Conservation (phyloP, 2,329 filamentous ascomycete species). For the Davidsoniella australis region DNA sequence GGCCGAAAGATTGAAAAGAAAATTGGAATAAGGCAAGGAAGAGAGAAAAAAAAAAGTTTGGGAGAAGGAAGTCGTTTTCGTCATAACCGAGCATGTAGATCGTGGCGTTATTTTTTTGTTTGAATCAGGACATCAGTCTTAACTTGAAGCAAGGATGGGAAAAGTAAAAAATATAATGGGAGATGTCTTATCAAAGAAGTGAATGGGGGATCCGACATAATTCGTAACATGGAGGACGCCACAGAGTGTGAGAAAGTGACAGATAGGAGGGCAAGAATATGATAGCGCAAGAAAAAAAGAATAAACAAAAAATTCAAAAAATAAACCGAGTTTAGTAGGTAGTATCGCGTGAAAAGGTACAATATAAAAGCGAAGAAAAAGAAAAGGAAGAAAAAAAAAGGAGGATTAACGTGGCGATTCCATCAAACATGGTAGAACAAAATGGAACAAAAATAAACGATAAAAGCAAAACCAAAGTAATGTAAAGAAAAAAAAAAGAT, state of each 20-base stretch:
- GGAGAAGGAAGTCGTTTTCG: slow-evolving; percentile 1
- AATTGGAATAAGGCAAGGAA: background rate
- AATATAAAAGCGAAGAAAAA: background rate
- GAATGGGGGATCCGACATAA: slow-evolving; percentile 11
- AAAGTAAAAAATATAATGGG: too few species aligned
- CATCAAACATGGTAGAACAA: slow-evolving; percentile 6
- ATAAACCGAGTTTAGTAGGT: slow-evolving; percentile 9
- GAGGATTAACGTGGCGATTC: slow-evolving; percentile 9
- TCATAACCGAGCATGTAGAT: slow-evolving; percentile 4
- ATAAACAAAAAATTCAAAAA: background rate
- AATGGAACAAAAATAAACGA: slow-evolving; percentile 4
- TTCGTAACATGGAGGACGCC: slow-evolving; percentile 9
- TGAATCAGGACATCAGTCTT: too few species aligned
- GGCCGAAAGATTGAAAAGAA: too few species aligned
- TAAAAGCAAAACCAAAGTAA: slow-evolving; percentile 3
- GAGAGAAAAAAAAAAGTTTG: background rate
- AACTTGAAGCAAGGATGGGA: too few species aligned
- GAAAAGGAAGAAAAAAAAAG: background rate
- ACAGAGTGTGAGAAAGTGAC: background rate
- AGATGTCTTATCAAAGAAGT: too few species aligned
- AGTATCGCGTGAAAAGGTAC: background rate
- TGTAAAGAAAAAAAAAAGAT: background rate
- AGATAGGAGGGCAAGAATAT: background rate
- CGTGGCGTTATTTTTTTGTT: background rate
- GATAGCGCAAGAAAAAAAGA: background rate